Evolutionary conservation across 2,329 filamentous ascomycete species (phyloP).

Genomic region (Atkinsonella hypoxylon): DNA sequence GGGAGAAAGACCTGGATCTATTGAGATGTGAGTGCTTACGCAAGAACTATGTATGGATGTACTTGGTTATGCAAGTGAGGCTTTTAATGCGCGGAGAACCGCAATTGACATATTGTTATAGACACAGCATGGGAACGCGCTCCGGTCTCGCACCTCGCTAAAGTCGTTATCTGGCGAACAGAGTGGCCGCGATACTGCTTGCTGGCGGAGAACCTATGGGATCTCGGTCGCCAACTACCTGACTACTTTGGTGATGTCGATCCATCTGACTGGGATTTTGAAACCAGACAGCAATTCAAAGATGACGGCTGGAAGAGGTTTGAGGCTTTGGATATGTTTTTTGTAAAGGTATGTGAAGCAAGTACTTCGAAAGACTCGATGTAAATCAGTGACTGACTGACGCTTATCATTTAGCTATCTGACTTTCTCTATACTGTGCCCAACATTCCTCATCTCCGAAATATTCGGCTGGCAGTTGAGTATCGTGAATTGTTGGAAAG

Average conservation of each 20-base stretch:
- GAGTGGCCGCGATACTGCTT: conserved; percentile 46
- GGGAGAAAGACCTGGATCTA: conserved; percentile 50
- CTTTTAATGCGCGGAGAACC: too few species aligned
- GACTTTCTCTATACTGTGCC: conserved; percentile 50
- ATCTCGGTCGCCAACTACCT: conserved; percentile 40
- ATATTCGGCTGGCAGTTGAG: conserved; percentile 41
- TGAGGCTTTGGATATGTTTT: conserved; percentile 49
- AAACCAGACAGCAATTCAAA: conserved; percentile 33
- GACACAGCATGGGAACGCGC: conserved; percentile 48
- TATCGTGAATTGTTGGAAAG: conserved; percentile 47
- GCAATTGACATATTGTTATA: conserved; percentile 17
- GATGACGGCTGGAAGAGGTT: conserved; percentile 41
- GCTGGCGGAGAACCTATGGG: conserved; percentile 34
- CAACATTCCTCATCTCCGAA: conserved; percentile 44
- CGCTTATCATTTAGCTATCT: conserved; percentile 32
- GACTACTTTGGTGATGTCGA: conserved; percentile 37
- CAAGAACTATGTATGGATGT: too few species aligned
- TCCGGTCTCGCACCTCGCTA: conserved; percentile 41
- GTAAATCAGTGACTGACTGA: conserved; percentile 2
- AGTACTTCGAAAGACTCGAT: background rate
- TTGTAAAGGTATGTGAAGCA: conserved; percentile 42
- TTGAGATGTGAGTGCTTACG: conserved; percentile 36
- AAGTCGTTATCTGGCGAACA: conserved; percentile 46
- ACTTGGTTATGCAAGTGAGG: too few species aligned
- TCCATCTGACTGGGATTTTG: conserved; percentile 30